Evolutionary conservation across 1,284 basidiomycete genomes (phyloP).

Genomic region (Pseudozyma thailandica): DNA sequence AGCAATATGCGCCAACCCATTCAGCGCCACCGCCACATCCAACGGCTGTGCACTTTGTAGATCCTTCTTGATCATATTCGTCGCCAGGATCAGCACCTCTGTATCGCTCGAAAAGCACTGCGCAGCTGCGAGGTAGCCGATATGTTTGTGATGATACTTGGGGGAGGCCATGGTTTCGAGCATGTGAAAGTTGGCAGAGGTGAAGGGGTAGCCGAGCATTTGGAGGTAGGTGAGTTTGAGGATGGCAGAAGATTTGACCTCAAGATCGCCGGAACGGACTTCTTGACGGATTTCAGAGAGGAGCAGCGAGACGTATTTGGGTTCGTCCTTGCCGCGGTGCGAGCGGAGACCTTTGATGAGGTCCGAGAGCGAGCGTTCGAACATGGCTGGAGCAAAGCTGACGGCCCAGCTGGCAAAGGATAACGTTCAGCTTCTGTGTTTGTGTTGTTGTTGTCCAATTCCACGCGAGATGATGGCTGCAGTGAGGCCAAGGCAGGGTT

Average conservation of each 20-base stretch:
- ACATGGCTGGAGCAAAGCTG: conserved; percentile 43
- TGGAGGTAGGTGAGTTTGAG: conserved; percentile 96
- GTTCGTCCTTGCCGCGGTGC: conserved; percentile 69
- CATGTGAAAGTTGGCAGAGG: conserved; percentile 75
- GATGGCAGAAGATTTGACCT: conserved; percentile 91
- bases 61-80: conserved; percentile 98
- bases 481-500: too few species aligned
- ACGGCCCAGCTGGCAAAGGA: background rate
- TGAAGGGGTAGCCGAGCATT: conserved; percentile 79
- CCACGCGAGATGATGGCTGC: too few species aligned
- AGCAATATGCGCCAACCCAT: conserved; percentile 87
- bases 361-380: conserved; percentile 63
- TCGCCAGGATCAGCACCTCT: conserved; percentile 96
- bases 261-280: conserved; percentile 93
- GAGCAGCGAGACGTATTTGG: conserved; percentile 69
- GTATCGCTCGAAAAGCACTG: conserved; percentile 94
- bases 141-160: conserved; percentile 88
- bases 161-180: conserved; percentile 97
- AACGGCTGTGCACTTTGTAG: conserved; percentile 77
- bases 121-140: conserved; percentile 92
- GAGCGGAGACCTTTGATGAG: conserved; percentile 68
- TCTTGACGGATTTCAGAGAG: conserved; percentile 84
- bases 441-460: too few species aligned
- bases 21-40: conserved; percentile 83
- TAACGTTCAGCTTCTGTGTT: background rate